phyloP scores from a whole-genome alignment of 345 rosid species.

The Tarenaya hassleriana region DNA sequence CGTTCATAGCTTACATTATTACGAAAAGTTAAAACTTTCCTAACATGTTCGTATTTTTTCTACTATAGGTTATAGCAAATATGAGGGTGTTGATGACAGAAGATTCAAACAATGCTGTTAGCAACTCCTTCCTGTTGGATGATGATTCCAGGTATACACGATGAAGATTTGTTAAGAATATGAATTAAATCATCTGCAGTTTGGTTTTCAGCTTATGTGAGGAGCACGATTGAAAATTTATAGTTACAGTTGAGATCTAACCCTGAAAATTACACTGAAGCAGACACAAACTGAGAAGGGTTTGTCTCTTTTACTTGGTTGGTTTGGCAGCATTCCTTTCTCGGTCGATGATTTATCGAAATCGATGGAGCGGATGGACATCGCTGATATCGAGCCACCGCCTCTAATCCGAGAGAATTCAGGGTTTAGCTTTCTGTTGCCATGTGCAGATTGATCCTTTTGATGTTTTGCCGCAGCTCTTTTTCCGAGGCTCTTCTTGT shows the following conservation, averaged over 20 bases:
- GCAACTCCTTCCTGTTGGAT: conserved; percentile 86
- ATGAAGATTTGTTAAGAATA: not conserved
- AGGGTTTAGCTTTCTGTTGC: conserved; percentile 86
- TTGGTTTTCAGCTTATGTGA: not conserved
- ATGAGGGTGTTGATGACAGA: conserved; percentile 96
- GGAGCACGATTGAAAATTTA: too few species aligned
- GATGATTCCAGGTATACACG: conserved; percentile 79
- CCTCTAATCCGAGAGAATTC: conserved; percentile 82
- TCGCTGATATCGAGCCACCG: conserved; percentile 81
- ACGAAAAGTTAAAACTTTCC: not conserved
- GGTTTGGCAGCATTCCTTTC: conserved; percentile 84
- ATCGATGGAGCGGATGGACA: conserved; percentile 88
- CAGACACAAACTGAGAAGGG: not conserved
- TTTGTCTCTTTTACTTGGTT: not conserved
- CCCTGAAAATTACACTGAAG: too few species aligned
- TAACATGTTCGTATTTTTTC: not conserved
- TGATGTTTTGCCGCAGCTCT: not conserved
- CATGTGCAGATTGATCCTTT: conserved; percentile 44
- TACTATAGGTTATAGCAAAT: conserved; percentile 63
- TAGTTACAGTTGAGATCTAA: too few species aligned
- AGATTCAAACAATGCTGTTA: conserved; percentile 90
- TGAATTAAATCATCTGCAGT: too few species aligned
- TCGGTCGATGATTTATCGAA: conserved; percentile 93
- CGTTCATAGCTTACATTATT: not conserved
- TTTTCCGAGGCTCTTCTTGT: too few species aligned